These are phyloP conservation scores for Pichia sp. DNA, from an alignment of 1,139 yeast genomes.

Conservation along the genomic window DNA sequence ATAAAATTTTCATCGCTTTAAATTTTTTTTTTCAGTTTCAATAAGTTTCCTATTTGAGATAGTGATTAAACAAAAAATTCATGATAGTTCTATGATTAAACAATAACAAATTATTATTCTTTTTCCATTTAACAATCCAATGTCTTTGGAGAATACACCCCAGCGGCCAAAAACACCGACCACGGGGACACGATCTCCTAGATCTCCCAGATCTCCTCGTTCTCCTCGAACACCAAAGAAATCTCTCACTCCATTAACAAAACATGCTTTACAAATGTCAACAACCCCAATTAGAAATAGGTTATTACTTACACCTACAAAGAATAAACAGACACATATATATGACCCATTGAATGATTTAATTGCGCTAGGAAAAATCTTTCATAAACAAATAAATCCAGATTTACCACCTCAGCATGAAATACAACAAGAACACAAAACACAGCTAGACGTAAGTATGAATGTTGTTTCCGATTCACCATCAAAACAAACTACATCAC, in stretches of 20 bases:
- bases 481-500: not conserved
- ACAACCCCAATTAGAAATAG: slow-evolving; percentile 26
- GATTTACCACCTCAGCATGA: not conserved
- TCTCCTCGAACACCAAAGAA: slow-evolving; percentile 15
- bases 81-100: not conserved
- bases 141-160: slow-evolving; percentile 10
- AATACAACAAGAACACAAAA: not conserved
- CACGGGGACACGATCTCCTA: not conserved
- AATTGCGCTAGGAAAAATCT: slow-evolving; percentile 25
- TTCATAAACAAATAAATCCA: slow-evolving; percentile 2
- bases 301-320: slow-evolving; percentile 24
- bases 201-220: slow-evolving; percentile 4
- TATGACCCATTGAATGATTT: slow-evolving; percentile 30
- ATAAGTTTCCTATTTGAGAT: not conserved
- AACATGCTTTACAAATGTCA: slow-evolving; percentile 26
- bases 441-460: not conserved
- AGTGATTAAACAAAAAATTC: not conserved
- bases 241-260: slow-evolving; percentile 28
- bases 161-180: not conserved
- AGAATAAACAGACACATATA: slow-evolving; percentile 18
- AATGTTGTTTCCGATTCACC: not conserved
- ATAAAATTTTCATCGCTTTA: not conserved
- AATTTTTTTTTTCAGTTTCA: not conserved
- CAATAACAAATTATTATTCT: not conserved
- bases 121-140: not conserved